Evolutionary conservation across 306 rosid genomes (phyloP), one percentile per base, ranked within the genome.

Genomic region (Prunus mume): DNA sequence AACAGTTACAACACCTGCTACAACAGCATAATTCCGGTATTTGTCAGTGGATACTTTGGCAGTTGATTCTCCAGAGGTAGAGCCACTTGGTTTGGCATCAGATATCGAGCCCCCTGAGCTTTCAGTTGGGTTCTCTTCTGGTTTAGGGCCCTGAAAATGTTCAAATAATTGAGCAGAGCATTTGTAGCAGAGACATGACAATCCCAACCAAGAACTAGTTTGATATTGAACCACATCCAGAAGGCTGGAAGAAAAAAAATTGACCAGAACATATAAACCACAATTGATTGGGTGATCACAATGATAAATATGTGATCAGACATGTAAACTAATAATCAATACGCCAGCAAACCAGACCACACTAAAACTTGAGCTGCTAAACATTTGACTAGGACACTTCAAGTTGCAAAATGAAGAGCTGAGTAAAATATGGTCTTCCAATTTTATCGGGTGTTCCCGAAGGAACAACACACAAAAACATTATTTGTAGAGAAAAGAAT

Each of bases 11-110:
- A 93, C 86, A 47, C 98, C 97, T 6, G 96, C 95, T 18, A 90
- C 74, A 74, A 95, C 97, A 27, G 93, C 97, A 79, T 95, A 95
- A 71, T 95, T 95, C 72, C 98, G 80, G 81, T 89, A 34, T 83
- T 89, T 92, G 86, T 95, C 97, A 56, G 83, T 86, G n/a, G 96
- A 92, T 67, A 92, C 90, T 58, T 85, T 92, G 63, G 81, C 80
- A 10, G 88, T 71, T 12, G 96, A 87, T 50, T 93, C 65, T 78
- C 84, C 93, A 58, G 86, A 74, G 76, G 83, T 75, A 0, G 93
- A 83, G 80, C 74, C 64, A 61, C 85, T 78, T 38, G 93, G 91
- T 54, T 87, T 86, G 79, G 93, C 79, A 82, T 87, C 97, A 11
- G 86, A 46, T 51, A 81, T 86, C 0, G 97, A 76, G n/a, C 82